These are phyloP conservation scores for Pascua guehoae DNA, from an alignment of 1,284 basidiomycete genomes.

Conservation along the genomic window DNA sequence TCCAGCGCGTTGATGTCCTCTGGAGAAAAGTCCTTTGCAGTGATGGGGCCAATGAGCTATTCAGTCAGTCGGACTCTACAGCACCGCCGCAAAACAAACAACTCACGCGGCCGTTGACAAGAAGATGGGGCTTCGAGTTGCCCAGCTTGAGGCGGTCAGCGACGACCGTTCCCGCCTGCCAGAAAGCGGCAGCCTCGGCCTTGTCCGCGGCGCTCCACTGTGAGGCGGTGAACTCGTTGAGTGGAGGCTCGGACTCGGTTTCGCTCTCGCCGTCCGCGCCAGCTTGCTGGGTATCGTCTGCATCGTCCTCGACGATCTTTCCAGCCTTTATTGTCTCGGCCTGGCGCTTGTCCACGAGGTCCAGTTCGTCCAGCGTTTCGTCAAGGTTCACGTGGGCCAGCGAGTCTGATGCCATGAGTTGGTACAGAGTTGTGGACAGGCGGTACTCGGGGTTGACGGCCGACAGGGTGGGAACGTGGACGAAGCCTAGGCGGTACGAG, in stretches of 20 bases:
- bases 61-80: not conserved
- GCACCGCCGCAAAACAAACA: not conserved
- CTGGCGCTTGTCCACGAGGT: slow-evolving; percentile 19
- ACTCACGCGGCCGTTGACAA: slow-evolving; percentile 76
- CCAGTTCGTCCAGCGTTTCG: slow-evolving; percentile 33
- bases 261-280: no score
- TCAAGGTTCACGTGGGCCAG: slow-evolving; percentile 29
- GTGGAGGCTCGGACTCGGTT: not conserved
- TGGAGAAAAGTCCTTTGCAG: slow-evolving; percentile 56
- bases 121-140: slow-evolving; percentile 60
- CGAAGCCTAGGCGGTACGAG: slow-evolving; percentile 47
- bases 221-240: slow-evolving; percentile 17
- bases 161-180: slow-evolving; percentile 30
- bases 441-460: slow-evolving; percentile 10
- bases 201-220: slow-evolving; percentile 27
- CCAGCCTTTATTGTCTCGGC: slow-evolving; percentile 7
- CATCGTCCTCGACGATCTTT: not conserved
- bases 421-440: slow-evolving; percentile 44
- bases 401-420: slow-evolving; percentile 26
- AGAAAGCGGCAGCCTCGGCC: slow-evolving; percentile 40
- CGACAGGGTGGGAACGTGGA: slow-evolving; percentile 37
- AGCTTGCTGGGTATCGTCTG: not conserved
- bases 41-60: slow-evolving; percentile 65
- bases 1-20: slow-evolving; percentile 68
- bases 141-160: slow-evolving; percentile 53